Evolutionary conservation across 352 stramenopile species (phyloP).

Genomic region (Halophytophthora polymorphica): DNA sequence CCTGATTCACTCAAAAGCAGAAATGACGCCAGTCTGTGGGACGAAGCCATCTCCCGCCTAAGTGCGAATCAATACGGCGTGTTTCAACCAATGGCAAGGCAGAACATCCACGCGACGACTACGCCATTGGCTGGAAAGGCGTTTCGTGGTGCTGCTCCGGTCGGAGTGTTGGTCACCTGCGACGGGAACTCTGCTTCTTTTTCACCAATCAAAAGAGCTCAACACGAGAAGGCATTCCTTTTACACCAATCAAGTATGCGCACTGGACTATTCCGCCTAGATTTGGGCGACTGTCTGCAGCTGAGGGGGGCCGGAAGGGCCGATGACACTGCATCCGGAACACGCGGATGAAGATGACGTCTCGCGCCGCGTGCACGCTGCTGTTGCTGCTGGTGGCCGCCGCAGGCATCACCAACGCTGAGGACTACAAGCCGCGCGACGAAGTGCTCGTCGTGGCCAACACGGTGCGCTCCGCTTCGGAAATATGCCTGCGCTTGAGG

Average conservation of each 20-base stretch:
- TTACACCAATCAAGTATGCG: no score
- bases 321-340: neutral
- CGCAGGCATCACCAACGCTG: constrained; percentile 7
- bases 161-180: neutral
- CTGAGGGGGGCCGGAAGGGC: no score
- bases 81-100: constrained; percentile 4
- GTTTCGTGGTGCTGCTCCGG: neutral
- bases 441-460: constrained; percentile 72
- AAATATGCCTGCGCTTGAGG: neutral
- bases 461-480: constrained; percentile 33
- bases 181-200: no score
- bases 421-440: constrained; percentile 52
- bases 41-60: neutral
- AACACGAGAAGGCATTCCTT: no score
- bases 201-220: no score
- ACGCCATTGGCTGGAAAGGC: neutral
- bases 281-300: no score
- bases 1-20: neutral
- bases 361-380: constrained; percentile 7
- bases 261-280: no score
- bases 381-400: constrained; percentile 15
- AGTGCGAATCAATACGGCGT: no score
- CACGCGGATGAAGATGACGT: constrained; percentile 8
- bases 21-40: constrained; percentile 1
- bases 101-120: no score